phyloP scores from a whole-genome alignment of 176 grass and related monocot species.

The Typha latifolia region DNA sequence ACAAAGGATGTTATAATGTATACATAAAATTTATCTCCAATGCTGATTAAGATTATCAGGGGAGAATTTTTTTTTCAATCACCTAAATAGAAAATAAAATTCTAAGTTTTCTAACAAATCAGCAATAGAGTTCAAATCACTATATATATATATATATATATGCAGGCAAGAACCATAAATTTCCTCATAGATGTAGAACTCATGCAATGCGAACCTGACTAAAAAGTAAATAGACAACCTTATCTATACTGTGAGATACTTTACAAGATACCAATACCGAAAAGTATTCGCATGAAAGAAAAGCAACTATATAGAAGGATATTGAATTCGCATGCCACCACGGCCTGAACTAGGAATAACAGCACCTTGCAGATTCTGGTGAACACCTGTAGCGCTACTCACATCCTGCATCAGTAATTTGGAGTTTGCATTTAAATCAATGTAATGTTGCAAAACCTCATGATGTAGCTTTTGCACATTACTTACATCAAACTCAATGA shows the following conservation, averaged over 20 bases:
- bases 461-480: conserved; percentile 1
- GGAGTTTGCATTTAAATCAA: no score
- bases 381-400: conserved; percentile 53
- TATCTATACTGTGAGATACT: no score
- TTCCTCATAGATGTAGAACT: no score
- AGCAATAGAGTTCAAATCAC: conserved; percentile 2
- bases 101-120: neutral
- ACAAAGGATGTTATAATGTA: no score
- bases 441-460: neutral
- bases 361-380: conserved; percentile 92
- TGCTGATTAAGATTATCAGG: no score
- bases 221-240: no score
- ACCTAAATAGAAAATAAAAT: neutral
- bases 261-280: no score
- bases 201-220: no score
- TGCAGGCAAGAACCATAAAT: no score
- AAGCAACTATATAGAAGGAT: conserved; percentile 50
- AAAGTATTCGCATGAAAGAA: neutral
- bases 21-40: no score
- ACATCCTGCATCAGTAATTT: conserved; percentile 46
- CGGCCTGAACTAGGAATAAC: conserved; percentile 94
- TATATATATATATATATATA: no score
- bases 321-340: conserved; percentile 99
- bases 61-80: no score
- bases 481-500: conserved; percentile 92